Base-by-base conservation (phyloP, 2,329 filamentous ascomycete species). In the Diaporthe eres region DNA sequence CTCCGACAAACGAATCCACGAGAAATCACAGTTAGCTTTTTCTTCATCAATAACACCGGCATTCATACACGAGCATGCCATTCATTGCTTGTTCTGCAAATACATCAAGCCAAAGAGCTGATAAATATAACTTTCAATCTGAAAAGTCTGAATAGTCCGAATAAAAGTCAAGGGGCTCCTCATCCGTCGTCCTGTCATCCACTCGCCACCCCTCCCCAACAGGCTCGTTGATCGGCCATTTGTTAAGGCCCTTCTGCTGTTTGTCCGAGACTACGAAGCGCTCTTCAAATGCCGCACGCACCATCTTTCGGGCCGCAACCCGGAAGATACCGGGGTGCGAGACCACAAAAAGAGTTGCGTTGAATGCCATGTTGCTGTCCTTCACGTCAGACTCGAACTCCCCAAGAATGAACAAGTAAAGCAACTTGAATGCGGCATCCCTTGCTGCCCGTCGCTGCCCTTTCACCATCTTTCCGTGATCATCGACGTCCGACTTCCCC, bases 371-470 rank as follows among this genome's bases (percentile, higher is more conserved):
- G 47, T 55, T 70, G 17, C 22, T 22, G 22, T n/a, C 39, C 12
- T 53, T 12, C 7, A 49, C 31, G 12, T 28, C 47, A 2, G 47
- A 39, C 19, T 51, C 47, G 47, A n/a, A 39, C 15, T 70, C 25
- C 7, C n/a, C 31, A 10, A 37, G 19, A 25, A 42, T 22, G 5
- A 70, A 53, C 17, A 55, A 6, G 12, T 53, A 70, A 8, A 70
- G 10, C 8, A 70, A 22, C 22, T 37, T 49, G 37, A 70, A 70
- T 6, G 65, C 65, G 19, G 65, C 34, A 22, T 70, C 65, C 37
- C 47, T 49, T 3, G 65, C 65, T 3, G 65, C 65, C 22, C 39
- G 28, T 22, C 47, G n/a, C 8, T 28, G 34, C 25, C 3, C 12
- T 19, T 55, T 13, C 3, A 13, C 53, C 19, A 28, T 13, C 31